These are phyloP conservation scores for Lodderomyces theae DNA, from an alignment of 1,139 yeast species.

Conservation along the genomic window DNA sequence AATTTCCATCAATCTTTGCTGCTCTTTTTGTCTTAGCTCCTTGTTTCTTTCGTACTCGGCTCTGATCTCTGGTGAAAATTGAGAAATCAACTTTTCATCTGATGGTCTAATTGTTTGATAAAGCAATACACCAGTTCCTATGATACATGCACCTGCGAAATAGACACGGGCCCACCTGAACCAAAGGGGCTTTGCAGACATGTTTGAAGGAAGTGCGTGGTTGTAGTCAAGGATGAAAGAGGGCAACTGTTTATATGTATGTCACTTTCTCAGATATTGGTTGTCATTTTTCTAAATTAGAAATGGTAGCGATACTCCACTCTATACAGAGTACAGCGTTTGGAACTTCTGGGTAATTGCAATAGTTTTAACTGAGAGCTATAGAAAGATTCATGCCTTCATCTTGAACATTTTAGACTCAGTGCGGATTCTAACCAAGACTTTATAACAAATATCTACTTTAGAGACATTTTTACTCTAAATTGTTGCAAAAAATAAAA, in stretches of 20 bases:
- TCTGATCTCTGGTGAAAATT: constrained; percentile 79
- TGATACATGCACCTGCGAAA: constrained; percentile 56
- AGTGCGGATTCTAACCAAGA: too few relatives aligned
- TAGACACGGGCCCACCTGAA: constrained; percentile 60
- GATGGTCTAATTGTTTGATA: constrained; percentile 77
- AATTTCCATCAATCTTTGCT: constrained; percentile 61
- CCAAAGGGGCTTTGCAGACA: constrained; percentile 42
- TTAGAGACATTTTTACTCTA: too few relatives aligned
- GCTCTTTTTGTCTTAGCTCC: constrained; percentile 62
- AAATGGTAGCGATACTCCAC: background rate
- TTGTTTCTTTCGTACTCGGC: constrained; percentile 70
- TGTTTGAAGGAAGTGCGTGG: background rate
- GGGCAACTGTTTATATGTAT: too few relatives aligned
- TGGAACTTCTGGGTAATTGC: too few relatives aligned
- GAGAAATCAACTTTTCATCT: constrained; percentile 71
- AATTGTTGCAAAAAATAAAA: too few relatives aligned
- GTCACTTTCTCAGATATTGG: constrained; percentile 21
- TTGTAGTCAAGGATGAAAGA: background rate
- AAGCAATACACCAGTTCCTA: constrained; percentile 65
- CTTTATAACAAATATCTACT: too few relatives aligned
- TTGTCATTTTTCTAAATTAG: constrained; percentile 6
- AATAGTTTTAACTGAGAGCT: too few relatives aligned
- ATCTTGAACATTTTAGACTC: too few relatives aligned
- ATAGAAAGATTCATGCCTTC: too few relatives aligned
- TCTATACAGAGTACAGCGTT: too few relatives aligned